These are phyloP conservation scores for Trichoderma erinaceum DNA, from an alignment of 495 filamentous ascomycete species.

Conservation along the genomic window DNA sequence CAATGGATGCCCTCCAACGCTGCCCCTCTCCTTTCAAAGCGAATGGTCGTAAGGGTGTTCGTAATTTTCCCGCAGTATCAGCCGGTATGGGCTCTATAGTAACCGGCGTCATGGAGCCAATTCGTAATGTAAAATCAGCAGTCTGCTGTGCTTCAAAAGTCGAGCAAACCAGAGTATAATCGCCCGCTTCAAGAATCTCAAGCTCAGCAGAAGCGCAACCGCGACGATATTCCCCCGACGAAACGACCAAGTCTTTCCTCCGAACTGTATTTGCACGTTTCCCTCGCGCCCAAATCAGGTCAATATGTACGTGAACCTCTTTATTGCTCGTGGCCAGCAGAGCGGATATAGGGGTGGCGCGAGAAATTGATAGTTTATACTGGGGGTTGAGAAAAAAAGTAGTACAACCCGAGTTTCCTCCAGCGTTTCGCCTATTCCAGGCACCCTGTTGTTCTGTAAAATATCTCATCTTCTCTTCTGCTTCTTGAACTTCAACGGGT, in stretches of 20 bases:
- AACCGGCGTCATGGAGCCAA: constrained; percentile 54
- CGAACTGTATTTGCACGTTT: constrained; percentile 62
- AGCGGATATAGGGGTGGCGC: constrained; percentile 55
- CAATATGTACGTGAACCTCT: constrained; percentile 71
- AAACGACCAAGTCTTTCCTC: constrained; percentile 68
- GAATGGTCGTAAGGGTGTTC: constrained; percentile 44
- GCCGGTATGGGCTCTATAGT: constrained; percentile 49
- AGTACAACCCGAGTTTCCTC: constrained; percentile 71
- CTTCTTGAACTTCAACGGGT: constrained; percentile 52
- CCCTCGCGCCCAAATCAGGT: constrained; percentile 63
- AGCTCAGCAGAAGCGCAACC: constrained; percentile 66
- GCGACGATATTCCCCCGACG: constrained; percentile 77
- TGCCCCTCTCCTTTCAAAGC: constrained; percentile 46
- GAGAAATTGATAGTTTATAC: constrained; percentile 57
- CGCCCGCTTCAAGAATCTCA: constrained; percentile 52
- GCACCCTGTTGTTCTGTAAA: constrained; percentile 46
- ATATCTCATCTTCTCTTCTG: constrained; percentile 52
- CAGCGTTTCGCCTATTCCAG: constrained; percentile 76
- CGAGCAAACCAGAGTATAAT: constrained; percentile 80
- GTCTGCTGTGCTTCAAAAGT: constrained; percentile 77
- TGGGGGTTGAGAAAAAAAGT: constrained; percentile 81
- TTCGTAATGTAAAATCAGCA: constrained; percentile 66
- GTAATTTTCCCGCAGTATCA: constrained; percentile 64
- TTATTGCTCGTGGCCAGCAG: constrained; percentile 57
- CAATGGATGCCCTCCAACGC: constrained; percentile 47